Evolutionary conservation across 2,329 filamentous ascomycete species (phyloP), one percentile per base, ranked within the genome.

Genomic region (Penicillium sp.): DNA sequence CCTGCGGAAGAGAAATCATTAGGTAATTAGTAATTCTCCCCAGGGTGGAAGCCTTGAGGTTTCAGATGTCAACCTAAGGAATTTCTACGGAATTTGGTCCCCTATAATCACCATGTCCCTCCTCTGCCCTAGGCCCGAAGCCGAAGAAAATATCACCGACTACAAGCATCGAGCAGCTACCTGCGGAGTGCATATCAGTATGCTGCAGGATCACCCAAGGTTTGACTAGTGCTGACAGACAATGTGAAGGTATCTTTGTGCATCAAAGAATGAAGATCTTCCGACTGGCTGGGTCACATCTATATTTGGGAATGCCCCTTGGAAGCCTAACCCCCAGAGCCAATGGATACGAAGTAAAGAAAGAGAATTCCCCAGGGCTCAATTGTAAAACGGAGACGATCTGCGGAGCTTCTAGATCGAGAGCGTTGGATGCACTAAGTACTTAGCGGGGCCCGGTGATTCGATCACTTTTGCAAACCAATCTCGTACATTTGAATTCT

Each of bases 381-480:
- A 27, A 27, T 8, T 27, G 24, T 4, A 34, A 34, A 11, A 34
- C 31, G 34, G 34, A 36, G 34, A n/a, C 5, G 38, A 44, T 31
- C 43, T n/a, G 16, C 27, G 18, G 14, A 16, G 14, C 10, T 43
- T 43, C 43, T 48, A 50, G 49, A 58, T 49, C 51, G 43, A 49
- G 55, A 38, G 47, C 50, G 53, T 42, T 22, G 50, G 52, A 52
- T 43, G 56, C 57, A 59, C 60, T 60, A 63, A 40, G 52, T 45
- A 13, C 34, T 56, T 51, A 58, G 61, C 53, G 57, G 56, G 44
- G 31, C 44, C 34, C 36, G 47, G 54, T 62, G 57, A 51, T 66
- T 59, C 56, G 58, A 56, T 52, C 53, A 56, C 58, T 36, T 62
- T 56, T 62, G 57, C 57, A 62, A 55, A 54, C 52, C 49, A 47